Percentiles rank a stretch among this genome's conserved stretches.
Conservation (phyloP, 2,329 filamentous ascomycete species). For the Arthrobotrys conoides region DNA sequence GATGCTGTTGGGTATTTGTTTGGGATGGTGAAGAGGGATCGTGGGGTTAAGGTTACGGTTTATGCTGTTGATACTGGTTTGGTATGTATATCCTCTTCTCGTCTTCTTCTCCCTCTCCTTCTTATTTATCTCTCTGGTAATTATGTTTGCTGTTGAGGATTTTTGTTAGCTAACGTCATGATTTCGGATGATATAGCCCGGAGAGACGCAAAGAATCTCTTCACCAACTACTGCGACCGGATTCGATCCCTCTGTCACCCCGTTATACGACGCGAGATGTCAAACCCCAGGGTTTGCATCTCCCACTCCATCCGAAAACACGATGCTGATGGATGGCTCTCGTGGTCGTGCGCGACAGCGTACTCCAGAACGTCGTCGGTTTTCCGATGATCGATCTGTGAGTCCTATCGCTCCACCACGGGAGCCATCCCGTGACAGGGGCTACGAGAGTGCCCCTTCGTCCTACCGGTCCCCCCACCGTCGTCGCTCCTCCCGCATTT, state of each 20-base stretch:
- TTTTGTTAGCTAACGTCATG: conserved; percentile 1
- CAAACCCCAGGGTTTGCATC: neutral
- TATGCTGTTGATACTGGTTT: conserved; percentile 18
- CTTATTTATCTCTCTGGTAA: neutral
- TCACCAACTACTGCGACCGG: neutral
- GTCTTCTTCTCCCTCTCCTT: too few species aligned
- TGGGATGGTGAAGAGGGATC: conserved; percentile 3
- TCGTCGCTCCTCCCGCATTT: neutral
- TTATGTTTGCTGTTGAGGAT: conserved; percentile 2
- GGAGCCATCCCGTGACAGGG: conserved; percentile 26
- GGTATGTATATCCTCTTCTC: conserved; percentile 3
- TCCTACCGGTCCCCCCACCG: neutral
- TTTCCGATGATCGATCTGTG: conserved; percentile 18
- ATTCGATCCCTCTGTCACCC: conserved; percentile 34
- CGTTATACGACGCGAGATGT: neutral
- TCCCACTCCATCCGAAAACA: neutral
- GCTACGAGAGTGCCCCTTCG: conserved; percentile 24
- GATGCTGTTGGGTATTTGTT: conserved; percentile 28
- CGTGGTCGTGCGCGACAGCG: conserved; percentile 11
- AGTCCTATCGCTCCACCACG: conserved; percentile 18
- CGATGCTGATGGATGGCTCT: neutral
- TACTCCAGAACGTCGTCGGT: conserved; percentile 7
- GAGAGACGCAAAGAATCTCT: neutral
- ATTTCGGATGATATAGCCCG: neutral
- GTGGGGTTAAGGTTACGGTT: conserved; percentile 33